These are phyloP conservation scores for Apiospora marii DNA, from an alignment of 2,329 filamentous ascomycete species.

Conservation along the genomic window DNA sequence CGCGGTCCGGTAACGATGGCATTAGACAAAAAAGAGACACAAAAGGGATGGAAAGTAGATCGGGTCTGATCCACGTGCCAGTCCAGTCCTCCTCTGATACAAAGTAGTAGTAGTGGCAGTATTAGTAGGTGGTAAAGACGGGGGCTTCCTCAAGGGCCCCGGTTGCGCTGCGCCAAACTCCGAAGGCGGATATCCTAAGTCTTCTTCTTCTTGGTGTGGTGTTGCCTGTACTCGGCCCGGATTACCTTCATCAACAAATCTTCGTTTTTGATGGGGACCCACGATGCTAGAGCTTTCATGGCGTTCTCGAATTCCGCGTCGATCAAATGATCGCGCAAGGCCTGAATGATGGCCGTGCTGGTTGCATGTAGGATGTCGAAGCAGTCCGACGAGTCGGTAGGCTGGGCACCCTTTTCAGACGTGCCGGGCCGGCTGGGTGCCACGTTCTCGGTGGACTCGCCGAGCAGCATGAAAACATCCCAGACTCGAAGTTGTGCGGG, in stretches of 20 bases:
- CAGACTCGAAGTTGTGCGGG: conserved; percentile 92
- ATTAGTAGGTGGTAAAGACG: neutral
- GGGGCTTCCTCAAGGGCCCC: conserved; percentile 6
- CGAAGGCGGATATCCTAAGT: conserved; percentile 38
- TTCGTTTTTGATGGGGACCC: conserved; percentile 93
- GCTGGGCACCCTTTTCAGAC: conserved; percentile 40
- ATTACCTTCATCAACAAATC: conserved; percentile 92
- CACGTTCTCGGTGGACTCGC: conserved; percentile 61
- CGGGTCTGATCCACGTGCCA: neutral
- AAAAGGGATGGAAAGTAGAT: conserved; percentile 8
- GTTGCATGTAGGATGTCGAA: conserved; percentile 91
- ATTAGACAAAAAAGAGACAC: neutral
- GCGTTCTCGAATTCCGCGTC: conserved; percentile 97
- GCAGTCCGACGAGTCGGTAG: conserved; percentile 60
- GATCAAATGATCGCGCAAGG: conserved; percentile 84
- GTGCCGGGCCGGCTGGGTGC: conserved; percentile 24
- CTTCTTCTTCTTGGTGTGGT: conserved; percentile 56
- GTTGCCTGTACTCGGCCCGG: conserved; percentile 82
- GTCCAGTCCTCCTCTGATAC: neutral
- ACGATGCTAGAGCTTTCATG: conserved; percentile 96
- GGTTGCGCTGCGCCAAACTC: conserved; percentile 24
- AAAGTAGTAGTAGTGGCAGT: neutral
- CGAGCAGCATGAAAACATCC: conserved; percentile 97
- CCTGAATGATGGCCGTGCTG: conserved; percentile 88
- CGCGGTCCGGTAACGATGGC: neutral